Base-by-base conservation (phyloP, 371 early-diverging fungal species). In the Circinella umbellata region DNA sequence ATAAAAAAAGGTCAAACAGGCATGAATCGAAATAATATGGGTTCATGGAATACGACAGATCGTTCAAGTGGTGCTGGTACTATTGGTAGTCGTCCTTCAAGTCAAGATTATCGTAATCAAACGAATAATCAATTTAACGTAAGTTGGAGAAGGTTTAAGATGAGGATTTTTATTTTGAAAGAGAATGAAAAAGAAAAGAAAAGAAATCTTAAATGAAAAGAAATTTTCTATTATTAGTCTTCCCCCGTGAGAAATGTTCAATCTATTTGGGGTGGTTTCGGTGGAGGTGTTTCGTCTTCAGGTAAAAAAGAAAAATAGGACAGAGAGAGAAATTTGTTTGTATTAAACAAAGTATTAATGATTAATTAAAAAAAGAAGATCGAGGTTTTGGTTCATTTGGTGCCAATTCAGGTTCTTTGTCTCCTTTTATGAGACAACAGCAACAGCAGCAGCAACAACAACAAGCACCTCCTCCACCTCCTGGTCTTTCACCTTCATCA, bases 191-290 rank as follows among this genome's bases (percentile, higher is more conserved):
- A 39, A 39, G 39, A 39, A 6, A 39, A 39, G 4, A 39, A 39
- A 10, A 39, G 39, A 39, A 39, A 39, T n/a, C n/a, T n/a, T n/a
- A n/a, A n/a, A n/a, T n/a, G n/a, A n/a, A n/a, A n/a, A n/a, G n/a
- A n/a, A n/a, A 39, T 39, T 39, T 39, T 39, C 10, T 39, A 39
- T n/a, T 55, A n/a, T 35, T 64, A 64, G 68, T 91, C 86, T 78
- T 97, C 96, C 61, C 96, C 97, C 0, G 96, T 96, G 48, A 95
- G 78, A 39, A 54, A 37, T 39, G 49, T 63, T 6, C 37, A 36
- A 9, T 80, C 80, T 8, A 83, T 83, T 54, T 83, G 83, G 83
- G 83, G 83, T 27, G 78, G 78, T 38, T 83, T 83, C 71, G 68
- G 73, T 20, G 71, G 71, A 54, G 72, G 70, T 18, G 67, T 79